Percentiles rank a stretch among this genome's conserved stretches.
phyloP scores from a whole-genome alignment of 768 basidiomycete species.

The Xerocomellus intermedius region DNA sequence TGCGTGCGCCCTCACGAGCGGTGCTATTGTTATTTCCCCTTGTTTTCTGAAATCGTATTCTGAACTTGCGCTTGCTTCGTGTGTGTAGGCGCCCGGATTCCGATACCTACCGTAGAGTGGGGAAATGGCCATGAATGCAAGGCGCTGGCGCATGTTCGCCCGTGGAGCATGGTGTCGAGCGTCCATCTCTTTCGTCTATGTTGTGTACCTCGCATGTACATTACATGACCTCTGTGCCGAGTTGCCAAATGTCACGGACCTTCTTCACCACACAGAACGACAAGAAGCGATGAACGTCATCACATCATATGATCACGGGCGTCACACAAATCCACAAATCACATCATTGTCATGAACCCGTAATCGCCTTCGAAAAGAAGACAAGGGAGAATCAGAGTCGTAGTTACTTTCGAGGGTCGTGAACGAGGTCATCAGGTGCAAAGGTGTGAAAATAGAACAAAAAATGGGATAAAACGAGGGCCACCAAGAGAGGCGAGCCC shows the following conservation, averaged over 20 bases:
- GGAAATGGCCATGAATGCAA: no score
- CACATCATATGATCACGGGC: not conserved
- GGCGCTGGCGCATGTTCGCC: no score
- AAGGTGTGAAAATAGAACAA: not conserved
- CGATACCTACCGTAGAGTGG: constrained; percentile 46
- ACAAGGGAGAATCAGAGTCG: not conserved
- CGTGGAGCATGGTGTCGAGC: no score
- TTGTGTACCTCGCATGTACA: no score
- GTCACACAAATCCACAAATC: not conserved
- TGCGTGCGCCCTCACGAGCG: not conserved
- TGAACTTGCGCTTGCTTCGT: not conserved
- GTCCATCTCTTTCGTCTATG: no score
- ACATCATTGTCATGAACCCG: not conserved
- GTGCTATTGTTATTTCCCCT: not conserved
- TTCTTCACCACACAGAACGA: no score
- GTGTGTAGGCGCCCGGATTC: constrained; percentile 54
- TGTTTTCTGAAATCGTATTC: not conserved
- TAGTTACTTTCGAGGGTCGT: constrained; percentile 10
- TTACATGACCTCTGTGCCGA: no score
- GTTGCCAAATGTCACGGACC: no score
- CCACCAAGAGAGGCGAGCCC: not conserved
- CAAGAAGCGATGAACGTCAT: not conserved
- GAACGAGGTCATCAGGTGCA: constrained; percentile 8
- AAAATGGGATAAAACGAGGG: not conserved
- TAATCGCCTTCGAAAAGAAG: not conserved